A percentile compares a stretch with the other conserved stretches of the same genome.
Evolutionary conservation across 2,329 filamentous ascomycete species (phyloP).

Genomic region (Xylaria hypoxylon): DNA sequence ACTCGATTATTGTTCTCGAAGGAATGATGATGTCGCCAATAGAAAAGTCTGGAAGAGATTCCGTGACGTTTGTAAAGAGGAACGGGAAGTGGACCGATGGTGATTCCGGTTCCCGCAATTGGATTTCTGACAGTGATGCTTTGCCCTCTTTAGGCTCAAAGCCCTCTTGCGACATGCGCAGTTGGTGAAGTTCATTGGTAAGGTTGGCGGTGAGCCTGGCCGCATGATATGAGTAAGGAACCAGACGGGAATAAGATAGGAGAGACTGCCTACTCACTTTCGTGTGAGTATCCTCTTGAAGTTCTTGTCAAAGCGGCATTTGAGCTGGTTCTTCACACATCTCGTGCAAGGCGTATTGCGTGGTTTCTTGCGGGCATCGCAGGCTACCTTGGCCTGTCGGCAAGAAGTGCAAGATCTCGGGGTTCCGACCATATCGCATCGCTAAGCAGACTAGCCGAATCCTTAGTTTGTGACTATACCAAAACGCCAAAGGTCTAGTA

Average conservation of each 20-base stretch:
- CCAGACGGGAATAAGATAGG: background rate
- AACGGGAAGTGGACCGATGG: conserved; percentile 8
- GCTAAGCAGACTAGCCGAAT: background rate
- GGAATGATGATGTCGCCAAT: conserved; percentile 22
- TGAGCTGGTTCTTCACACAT: conserved; percentile 27
- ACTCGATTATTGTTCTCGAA: conserved; percentile 23
- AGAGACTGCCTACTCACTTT: conserved; percentile 33
- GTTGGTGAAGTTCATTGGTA: conserved; percentile 35
- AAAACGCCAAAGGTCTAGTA: background rate
- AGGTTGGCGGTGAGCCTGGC: conserved; percentile 31
- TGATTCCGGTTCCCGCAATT: conserved; percentile 14
- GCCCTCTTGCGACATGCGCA: conserved; percentile 25
- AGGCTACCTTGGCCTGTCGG: conserved; percentile 35
- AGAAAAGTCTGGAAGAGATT: conserved; percentile 21
- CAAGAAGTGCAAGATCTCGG: conserved; percentile 33
- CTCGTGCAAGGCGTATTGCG: conserved; percentile 27
- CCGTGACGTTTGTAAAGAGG: conserved; percentile 25
- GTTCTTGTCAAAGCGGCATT: conserved; percentile 36
- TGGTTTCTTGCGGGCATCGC: conserved; percentile 35
- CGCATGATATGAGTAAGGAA: background rate
- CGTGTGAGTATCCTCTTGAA: conserved; percentile 37
- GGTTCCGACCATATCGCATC: conserved; percentile 32
- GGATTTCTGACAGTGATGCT: background rate
- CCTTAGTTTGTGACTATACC: background rate
- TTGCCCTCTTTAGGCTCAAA: conserved; percentile 4